phyloP scores from a whole-genome alignment of 2,329 filamentous ascomycete species.

The Diaporthe humulicola region DNA sequence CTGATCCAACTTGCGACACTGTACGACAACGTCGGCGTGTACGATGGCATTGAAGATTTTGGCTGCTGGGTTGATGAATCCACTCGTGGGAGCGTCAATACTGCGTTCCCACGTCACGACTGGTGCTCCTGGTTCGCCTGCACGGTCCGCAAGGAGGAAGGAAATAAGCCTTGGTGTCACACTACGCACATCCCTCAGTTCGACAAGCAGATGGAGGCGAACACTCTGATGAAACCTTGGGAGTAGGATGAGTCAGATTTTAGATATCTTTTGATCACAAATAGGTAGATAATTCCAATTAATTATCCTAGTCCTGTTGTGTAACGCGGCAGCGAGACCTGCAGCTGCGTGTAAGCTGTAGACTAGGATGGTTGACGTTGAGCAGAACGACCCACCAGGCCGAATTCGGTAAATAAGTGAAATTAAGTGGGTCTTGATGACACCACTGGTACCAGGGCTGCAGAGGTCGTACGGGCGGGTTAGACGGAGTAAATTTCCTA shows the following conservation, averaged over 20 bases:
- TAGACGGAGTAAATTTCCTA: background rate
- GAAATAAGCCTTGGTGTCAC: slow-evolving; percentile 1
- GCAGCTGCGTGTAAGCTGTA: background rate
- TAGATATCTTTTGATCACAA: background rate
- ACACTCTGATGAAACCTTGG: slow-evolving; percentile 6
- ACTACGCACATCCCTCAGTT: slow-evolving; percentile 8
- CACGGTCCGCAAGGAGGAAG: slow-evolving; percentile 1
- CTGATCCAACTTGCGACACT: slow-evolving; percentile 12
- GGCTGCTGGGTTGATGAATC: background rate
- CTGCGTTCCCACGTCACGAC: slow-evolving; percentile 1
- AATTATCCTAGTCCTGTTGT: background rate
- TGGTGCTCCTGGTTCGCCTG: slow-evolving; percentile 4
- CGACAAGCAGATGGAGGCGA: background rate
- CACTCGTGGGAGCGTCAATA: background rate
- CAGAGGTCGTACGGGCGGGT: background rate
- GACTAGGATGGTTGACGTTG: background rate
- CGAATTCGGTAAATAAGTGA: background rate
- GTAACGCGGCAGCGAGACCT: background rate
- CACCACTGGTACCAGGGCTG: background rate
- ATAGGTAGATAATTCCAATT: background rate
- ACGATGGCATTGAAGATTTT: background rate
- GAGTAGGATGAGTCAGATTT: background rate
- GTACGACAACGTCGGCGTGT: slow-evolving; percentile 1
- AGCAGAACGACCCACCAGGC: background rate
- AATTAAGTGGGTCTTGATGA: background rate